phyloP scores from a whole-genome alignment of 768 basidiomycete species.

The Leccinum subtestaceum region DNA sequence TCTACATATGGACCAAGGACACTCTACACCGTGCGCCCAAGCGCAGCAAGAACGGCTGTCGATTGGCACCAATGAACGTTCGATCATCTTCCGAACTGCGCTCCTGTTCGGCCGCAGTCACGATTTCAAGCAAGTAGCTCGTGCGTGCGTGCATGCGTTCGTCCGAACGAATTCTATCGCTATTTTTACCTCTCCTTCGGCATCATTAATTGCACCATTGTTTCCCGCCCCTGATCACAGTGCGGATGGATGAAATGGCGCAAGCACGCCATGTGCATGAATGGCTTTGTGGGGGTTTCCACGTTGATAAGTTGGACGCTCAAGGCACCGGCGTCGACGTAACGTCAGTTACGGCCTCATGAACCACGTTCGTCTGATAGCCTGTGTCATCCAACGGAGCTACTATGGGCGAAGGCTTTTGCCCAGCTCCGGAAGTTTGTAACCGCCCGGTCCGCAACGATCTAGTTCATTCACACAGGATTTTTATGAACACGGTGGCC shows the following conservation, averaged over 20 bases:
- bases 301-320: not conserved
- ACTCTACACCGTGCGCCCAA: not conserved
- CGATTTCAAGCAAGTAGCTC: not conserved
- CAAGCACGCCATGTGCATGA: not conserved
- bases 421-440: not conserved
- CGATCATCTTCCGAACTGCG: not conserved
- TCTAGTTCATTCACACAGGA: not conserved
- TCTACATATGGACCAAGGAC: not conserved
- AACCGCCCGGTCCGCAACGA: not conserved
- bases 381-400: not conserved
- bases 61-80: not conserved
- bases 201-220: not conserved
- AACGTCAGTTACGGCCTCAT: not conserved
- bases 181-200: not conserved
- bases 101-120: not conserved
- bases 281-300: not conserved
- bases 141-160: not conserved
- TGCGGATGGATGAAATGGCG: not conserved
- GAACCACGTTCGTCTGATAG: not conserved
- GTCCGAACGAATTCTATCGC: not conserved
- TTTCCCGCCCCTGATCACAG: not conserved
- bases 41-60: not conserved
- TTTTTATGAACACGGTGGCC: not conserved
- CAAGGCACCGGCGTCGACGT: too few relatives aligned
- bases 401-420: not conserved